Conservation (phyloP, 2,329 filamentous ascomycete genomes). For the Pestalotiopsis sp. region DNA sequence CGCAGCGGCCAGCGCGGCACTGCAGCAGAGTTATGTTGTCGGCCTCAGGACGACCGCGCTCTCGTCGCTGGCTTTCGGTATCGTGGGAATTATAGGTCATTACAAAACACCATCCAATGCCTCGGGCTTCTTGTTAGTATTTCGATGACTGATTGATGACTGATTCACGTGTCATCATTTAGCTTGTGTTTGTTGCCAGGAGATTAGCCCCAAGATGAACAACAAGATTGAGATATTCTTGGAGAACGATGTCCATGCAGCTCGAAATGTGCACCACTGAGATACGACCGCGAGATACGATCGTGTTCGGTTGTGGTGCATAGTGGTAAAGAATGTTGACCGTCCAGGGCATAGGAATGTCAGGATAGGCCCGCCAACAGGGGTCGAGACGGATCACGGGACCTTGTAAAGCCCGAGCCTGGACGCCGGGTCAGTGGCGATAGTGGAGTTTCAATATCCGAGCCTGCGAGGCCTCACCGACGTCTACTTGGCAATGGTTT, state of each 20-base stretch:
- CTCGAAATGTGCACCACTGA: conserved; percentile 32
- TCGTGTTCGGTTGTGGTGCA: background rate
- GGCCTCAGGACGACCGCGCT: conserved; percentile 31
- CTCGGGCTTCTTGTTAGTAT: background rate
- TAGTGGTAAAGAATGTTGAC: background rate
- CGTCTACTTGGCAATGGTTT: background rate
- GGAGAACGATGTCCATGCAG: conserved; percentile 34
- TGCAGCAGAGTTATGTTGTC: conserved; percentile 33
- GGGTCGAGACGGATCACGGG: background rate
- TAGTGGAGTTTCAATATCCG: background rate
- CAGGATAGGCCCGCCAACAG: background rate
- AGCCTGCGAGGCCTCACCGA: background rate
- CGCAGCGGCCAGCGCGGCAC: conserved; percentile 29
- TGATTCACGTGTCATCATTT: conserved; percentile 1
- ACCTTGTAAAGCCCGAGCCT: background rate
- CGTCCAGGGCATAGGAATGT: background rate
- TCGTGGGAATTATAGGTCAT: conserved; percentile 32
- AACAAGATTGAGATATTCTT: conserved; percentile 39
- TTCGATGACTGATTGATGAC: conserved; percentile 1
- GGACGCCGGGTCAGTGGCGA: background rate
- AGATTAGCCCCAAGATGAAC: conserved; percentile 38
- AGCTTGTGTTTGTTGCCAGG: conserved; percentile 34
- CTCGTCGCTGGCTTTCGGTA: conserved; percentile 31
- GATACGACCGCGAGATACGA: background rate
- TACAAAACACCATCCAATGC: background rate